phyloP scores from a whole-genome alignment of 169 alveolate species.

The Cryptosporidium baileyi region DNA sequence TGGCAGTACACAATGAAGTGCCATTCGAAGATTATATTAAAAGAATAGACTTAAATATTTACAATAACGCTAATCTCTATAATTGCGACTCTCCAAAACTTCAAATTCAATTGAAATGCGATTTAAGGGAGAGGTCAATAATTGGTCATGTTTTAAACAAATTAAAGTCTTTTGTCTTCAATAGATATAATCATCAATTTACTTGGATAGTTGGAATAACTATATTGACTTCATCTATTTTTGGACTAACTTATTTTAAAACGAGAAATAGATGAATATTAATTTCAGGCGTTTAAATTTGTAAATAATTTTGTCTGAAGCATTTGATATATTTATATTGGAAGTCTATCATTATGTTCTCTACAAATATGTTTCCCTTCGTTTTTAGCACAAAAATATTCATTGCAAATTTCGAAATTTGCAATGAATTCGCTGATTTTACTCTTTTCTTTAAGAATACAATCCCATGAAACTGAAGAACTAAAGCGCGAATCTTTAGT shows the following conservation, averaged over 20 bases:
- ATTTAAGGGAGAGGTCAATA: neutral
- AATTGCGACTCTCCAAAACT: too few species aligned
- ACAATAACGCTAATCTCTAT: conserved; percentile 22
- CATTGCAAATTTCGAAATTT: conserved; percentile 15
- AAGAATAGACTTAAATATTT: conserved; percentile 2
- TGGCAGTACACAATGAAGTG: conserved; percentile 11
- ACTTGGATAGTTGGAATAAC: conserved; percentile 56
- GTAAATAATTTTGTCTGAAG: neutral
- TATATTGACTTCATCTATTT: conserved; percentile 25
- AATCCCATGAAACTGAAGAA: conserved; percentile 31
- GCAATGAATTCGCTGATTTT: neutral
- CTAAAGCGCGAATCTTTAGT: conserved; percentile 65
- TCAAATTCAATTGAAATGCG: neutral
- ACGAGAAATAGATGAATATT: neutral
- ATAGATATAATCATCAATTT: neutral
- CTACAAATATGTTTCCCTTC: conserved; percentile 29
- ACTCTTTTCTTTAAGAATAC: neutral
- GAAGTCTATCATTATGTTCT: conserved; percentile 50
- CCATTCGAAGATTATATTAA: neutral
- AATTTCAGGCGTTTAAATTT: neutral
- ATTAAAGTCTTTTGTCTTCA: neutral
- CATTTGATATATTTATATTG: neutral
- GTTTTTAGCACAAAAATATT: conserved; percentile 9
- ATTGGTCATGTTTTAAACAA: neutral
- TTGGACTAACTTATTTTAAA: conserved; percentile 30